These are phyloP conservation scores for Trypanosomatidae sp. DNA, from an alignment of 208 protist genomes.

Conservation along the genomic window DNA sequence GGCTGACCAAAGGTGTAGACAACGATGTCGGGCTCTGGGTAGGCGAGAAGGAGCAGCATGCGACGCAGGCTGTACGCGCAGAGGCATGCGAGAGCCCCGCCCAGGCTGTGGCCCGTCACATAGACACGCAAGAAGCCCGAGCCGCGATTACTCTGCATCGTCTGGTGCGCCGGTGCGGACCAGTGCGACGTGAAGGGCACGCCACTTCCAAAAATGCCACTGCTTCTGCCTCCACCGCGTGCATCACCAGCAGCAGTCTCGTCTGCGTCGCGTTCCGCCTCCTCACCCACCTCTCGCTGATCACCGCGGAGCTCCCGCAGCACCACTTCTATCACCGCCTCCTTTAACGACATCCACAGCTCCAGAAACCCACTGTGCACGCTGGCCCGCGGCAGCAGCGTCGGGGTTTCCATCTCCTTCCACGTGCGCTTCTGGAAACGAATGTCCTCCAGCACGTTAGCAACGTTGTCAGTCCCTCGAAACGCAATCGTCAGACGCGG, in stretches of 20 bases:
- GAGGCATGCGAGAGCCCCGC: constrained; percentile 71
- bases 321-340: constrained; percentile 53
- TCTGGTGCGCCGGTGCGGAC: no score
- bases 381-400: constrained; percentile 31
- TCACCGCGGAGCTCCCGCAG: constrained; percentile 39
- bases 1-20: constrained; percentile 89
- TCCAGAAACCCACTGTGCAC: constrained; percentile 85
- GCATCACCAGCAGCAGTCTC: no score
- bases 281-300: not conserved
- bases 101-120: constrained; percentile 82
- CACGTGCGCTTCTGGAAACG: constrained; percentile 57
- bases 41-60: constrained; percentile 50
- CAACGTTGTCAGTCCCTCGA: constrained; percentile 75
- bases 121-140: constrained; percentile 54
- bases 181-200: no score
- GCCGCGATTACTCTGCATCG: no score
- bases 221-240: no score
- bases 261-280: not conserved
- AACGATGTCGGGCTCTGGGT: constrained; percentile 54
- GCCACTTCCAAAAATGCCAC: no score
- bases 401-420: constrained; percentile 63
- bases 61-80: constrained; percentile 76
- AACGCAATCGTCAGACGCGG: constrained; percentile 76
- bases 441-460: constrained; percentile 70
- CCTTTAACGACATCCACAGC: constrained; percentile 76